Percentiles rank a stretch among this genome's conserved stretches.
Evolutionary conservation across 768 basidiomycete species (phyloP).

Genomic region (Tricholoma furcatifolium): DNA sequence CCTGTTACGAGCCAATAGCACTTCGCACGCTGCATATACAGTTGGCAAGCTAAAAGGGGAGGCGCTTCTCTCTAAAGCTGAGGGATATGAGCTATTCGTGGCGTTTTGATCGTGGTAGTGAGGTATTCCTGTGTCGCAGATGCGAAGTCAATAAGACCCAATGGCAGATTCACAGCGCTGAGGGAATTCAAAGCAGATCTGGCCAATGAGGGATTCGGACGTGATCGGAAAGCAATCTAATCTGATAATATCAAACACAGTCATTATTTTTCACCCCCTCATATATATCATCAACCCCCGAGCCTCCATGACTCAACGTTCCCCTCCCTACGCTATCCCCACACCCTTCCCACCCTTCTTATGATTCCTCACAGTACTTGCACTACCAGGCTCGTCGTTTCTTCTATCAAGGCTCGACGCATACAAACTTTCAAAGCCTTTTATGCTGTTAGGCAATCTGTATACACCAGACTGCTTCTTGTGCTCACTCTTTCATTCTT

Average conservation of each 20-base stretch:
- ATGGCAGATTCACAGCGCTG: constrained; percentile 8
- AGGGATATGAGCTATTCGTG: constrained; percentile 29
- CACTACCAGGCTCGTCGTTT: constrained; percentile 30
- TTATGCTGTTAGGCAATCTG: constrained; percentile 46
- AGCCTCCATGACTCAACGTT: constrained; percentile 28
- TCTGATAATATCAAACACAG: constrained; percentile 26
- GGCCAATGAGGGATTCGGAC: background rate
- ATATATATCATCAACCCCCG: constrained; percentile 29
- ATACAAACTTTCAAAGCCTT: constrained; percentile 47
- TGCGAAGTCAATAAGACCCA: constrained; percentile 3
- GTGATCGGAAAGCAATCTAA: constrained; percentile 20
- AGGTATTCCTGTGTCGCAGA: background rate
- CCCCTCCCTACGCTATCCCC: constrained; percentile 12
- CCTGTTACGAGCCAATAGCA: constrained; percentile 17
- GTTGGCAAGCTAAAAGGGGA: constrained; percentile 1
- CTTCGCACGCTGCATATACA: constrained; percentile 18
- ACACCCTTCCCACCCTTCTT: constrained; percentile 7
- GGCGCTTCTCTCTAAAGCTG: constrained; percentile 12
- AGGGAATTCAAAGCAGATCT: background rate
- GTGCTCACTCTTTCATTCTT: constrained; percentile 14
- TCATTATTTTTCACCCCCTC: constrained; percentile 16
- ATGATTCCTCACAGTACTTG: constrained; percentile 39
- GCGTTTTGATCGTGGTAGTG: constrained; percentile 1
- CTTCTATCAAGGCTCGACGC: constrained; percentile 33
- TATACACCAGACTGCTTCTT: background rate